A percentile compares a stretch with the other conserved stretches of the same genome.
These are phyloP conservation scores for Bondarzewia mesenterica DNA, from an alignment of 1,284 basidiomycete species.

Conservation along the genomic window DNA sequence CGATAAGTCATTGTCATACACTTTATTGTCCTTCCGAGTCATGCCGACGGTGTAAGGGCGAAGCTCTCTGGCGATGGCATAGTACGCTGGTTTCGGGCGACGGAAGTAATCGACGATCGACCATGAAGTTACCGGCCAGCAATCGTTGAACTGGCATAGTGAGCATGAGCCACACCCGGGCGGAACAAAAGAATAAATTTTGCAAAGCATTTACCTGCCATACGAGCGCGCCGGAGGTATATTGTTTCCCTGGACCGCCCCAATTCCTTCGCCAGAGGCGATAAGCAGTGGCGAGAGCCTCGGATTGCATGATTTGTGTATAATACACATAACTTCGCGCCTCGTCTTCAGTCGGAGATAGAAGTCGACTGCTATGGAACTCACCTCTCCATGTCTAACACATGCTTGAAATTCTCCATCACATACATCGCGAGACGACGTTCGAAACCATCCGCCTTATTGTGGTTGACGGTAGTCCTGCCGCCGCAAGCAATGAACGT, in stretches of 20 bases:
- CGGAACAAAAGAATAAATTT: constrained; percentile 25
- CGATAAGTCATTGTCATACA: constrained; percentile 46
- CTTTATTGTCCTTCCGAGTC: constrained; percentile 66
- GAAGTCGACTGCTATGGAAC: not conserved
- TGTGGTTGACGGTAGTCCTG: constrained; percentile 72
- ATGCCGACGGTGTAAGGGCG: constrained; percentile 68
- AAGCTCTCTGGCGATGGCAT: constrained; percentile 45
- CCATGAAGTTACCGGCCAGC: constrained; percentile 67
- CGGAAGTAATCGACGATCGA: constrained; percentile 63
- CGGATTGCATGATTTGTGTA: constrained; percentile 61
- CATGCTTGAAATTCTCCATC: constrained; percentile 85
- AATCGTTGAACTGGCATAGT: constrained; percentile 49
- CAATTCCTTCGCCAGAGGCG: constrained; percentile 55
- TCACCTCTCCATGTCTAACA: constrained; percentile 80
- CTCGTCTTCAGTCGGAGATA: not conserved
- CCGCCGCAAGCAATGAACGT: not conserved
- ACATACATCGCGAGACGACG: constrained; percentile 84
- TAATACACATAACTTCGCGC: constrained; percentile 47
- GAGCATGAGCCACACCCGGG: not conserved
- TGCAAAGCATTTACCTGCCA: constrained; percentile 37
- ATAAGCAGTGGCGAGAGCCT: constrained; percentile 54
- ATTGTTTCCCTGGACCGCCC: constrained; percentile 49
- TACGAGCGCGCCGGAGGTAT: constrained; percentile 43
- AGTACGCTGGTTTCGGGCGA: constrained; percentile 54
- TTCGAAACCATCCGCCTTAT: constrained; percentile 86